A percentile compares a stretch with the other conserved stretches of the same genome.
These are phyloP conservation scores for Microdochium trichocladiopsis DNA, from an alignment of 2,329 filamentous ascomycete genomes.

Conservation along the genomic window DNA sequence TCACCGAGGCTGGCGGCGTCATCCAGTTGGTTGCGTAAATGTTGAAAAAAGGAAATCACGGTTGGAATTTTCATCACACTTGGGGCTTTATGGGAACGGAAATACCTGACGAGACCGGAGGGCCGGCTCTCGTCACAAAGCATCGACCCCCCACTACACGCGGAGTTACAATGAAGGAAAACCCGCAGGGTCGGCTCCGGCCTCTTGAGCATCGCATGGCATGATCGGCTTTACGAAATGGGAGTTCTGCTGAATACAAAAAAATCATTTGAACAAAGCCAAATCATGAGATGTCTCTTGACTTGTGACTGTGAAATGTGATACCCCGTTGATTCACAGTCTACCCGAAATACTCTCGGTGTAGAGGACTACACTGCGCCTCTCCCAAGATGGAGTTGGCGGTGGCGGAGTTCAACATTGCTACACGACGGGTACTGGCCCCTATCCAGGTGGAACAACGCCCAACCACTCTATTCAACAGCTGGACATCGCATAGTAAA, in stretches of 20 bases:
- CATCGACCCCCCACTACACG: neutral
- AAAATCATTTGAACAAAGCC: neutral
- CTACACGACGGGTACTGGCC: no score
- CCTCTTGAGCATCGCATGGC: conserved; percentile 1
- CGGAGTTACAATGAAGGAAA: neutral
- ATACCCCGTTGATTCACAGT: neutral
- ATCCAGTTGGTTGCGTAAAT: conserved; percentile 87
- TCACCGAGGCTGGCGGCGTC: conserved; percentile 94
- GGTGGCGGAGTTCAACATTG: no score
- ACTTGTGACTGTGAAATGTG: neutral
- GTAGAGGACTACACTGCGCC: no score
- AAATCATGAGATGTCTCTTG: neutral
- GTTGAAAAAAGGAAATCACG: conserved; percentile 1
- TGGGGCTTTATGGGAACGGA: conserved; percentile 1
- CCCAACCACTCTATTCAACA: no score
- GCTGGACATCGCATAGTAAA: no score
- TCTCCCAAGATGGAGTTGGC: no score
- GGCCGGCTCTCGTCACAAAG: neutral
- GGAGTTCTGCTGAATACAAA: conserved; percentile 1
- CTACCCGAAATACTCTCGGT: neutral
- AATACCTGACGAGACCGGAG: conserved; percentile 1
- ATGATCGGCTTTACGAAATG: conserved; percentile 1
- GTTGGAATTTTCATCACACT: neutral
- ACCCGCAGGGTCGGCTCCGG: conserved; percentile 1
- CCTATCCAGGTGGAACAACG: no score